Evolutionary conservation across 225 moss, liverwort and hornwort species (phyloP).

Genomic region (Bryoerythrophyllum caledonicum): DNA sequence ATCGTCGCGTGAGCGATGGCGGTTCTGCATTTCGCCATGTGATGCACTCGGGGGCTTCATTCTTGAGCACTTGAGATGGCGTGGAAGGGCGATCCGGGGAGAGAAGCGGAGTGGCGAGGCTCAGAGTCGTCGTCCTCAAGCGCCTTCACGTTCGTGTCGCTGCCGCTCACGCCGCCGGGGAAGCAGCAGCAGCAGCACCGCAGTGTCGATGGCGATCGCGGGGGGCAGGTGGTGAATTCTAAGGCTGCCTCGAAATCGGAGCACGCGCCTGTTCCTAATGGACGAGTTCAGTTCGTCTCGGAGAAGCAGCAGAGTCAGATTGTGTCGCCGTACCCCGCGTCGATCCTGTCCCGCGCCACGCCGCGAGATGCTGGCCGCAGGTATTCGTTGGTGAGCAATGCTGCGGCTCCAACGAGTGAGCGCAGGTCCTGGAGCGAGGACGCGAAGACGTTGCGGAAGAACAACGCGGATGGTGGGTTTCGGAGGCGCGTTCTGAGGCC

Average conservation of each 20-base stretch:
- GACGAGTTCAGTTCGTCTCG: constrained; percentile 34
- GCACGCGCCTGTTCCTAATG: not conserved
- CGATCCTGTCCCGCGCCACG: constrained; percentile 38
- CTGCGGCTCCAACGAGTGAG: constrained; percentile 42
- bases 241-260: constrained; percentile 23
- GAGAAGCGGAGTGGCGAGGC: not conserved
- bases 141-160: constrained; percentile 46
- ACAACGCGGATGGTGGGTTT: constrained; percentile 27
- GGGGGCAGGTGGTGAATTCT: not conserved
- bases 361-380: constrained; percentile 42
- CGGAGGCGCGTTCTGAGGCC: constrained; percentile 46
- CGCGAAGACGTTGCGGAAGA: constrained; percentile 25
- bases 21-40: no score
- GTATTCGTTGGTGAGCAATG: constrained; percentile 32
- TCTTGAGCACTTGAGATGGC: not conserved
- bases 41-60: no score
- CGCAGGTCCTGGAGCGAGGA: constrained; percentile 35
- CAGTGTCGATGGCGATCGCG: not conserved
- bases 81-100: not conserved
- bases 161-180: constrained; percentile 60
- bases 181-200: not conserved
- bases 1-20: not conserved
- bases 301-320: constrained; percentile 49
- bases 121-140: not conserved
- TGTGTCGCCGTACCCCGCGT: constrained; percentile 49